Evolutionary conservation across 176 grass and related monocot species (phyloP).

Genomic region (Leersia perrieri): DNA sequence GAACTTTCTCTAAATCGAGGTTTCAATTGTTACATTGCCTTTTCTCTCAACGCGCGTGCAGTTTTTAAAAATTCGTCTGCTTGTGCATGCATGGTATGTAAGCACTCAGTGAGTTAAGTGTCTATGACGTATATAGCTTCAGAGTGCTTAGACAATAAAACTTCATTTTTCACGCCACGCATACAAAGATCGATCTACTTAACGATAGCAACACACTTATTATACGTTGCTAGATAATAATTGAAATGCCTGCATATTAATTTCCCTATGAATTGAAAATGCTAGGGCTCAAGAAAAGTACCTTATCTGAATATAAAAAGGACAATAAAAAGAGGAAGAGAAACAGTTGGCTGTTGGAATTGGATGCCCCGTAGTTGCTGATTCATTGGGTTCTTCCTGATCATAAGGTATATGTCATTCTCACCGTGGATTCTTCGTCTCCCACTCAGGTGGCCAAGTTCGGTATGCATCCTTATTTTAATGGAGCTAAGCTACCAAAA

Average conservation of each 20-base stretch:
- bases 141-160: background rate
- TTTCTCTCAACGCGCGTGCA: background rate
- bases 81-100: constrained; percentile 3
- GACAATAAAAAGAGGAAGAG: background rate
- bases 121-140: background rate
- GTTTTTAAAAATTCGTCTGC: background rate
- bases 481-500: background rate
- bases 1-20: background rate
- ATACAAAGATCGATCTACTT: background rate
- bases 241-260: background rate
- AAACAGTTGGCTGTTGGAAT: constrained; percentile 10
- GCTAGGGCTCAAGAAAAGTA: background rate
- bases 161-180: too few relatives aligned
- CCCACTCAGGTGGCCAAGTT: constrained; percentile 5
- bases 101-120: background rate
- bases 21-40: background rate
- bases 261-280: background rate
- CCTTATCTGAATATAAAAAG: background rate
- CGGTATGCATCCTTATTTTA: background rate
- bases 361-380: background rate
- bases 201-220: background rate
- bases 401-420: constrained; percentile 2
- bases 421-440: constrained; percentile 6
- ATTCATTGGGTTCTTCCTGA: constrained; percentile 21
- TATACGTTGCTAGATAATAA: background rate